Conservation (phyloP, 2,329 filamentous ascomycete species). For the Myrmaecium sp. region DNA sequence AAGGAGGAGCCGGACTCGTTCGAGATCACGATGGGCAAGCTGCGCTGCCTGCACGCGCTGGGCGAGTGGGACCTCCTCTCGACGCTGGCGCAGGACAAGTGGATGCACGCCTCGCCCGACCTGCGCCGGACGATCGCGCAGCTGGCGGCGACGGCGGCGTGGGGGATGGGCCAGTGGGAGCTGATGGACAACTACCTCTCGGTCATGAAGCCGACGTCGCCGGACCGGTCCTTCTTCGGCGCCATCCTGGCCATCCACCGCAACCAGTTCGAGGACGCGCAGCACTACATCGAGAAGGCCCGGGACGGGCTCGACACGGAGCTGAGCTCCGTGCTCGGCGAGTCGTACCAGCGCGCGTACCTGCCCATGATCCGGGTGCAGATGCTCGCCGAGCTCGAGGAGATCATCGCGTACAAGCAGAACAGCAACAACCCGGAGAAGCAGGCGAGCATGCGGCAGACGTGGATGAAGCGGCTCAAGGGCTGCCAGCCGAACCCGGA, state of each 20-base stretch:
- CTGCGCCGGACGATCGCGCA: slow-evolving; percentile 84
- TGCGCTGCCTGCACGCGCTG: slow-evolving; percentile 92
- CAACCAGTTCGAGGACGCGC: slow-evolving; percentile 85
- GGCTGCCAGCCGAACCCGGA: slow-evolving; percentile 95
- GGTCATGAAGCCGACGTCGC: slow-evolving; percentile 85
- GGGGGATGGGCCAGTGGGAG: slow-evolving; percentile 94
- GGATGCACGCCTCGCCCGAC: slow-evolving; percentile 76
- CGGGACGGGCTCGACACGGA: slow-evolving; percentile 91
- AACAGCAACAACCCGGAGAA: slow-evolving; percentile 63
- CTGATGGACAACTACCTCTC: slow-evolving; percentile 94
- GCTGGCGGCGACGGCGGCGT: slow-evolving; percentile 85
- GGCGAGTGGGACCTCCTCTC: slow-evolving; percentile 95
- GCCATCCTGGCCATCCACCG: slow-evolving; percentile 89
- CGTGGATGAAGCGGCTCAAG: slow-evolving; percentile 89
- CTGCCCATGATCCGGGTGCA: slow-evolving; percentile 95
- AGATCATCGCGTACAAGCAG: slow-evolving; percentile 96
- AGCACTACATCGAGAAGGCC: slow-evolving; percentile 77
- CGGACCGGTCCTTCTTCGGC: slow-evolving; percentile 93
- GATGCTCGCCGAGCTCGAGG: slow-evolving; percentile 96
- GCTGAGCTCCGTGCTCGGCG: slow-evolving; percentile 86
- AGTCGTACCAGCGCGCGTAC: slow-evolving; percentile 96
- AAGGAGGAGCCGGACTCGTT: slow-evolving; percentile 55
- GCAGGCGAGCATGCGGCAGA: slow-evolving; percentile 76
- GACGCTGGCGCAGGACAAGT: slow-evolving; percentile 76
- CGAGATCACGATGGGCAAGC: slow-evolving; percentile 97